These are phyloP conservation scores for Nemania serpens DNA, from an alignment of 2,329 filamentous ascomycete genomes.

Conservation along the genomic window DNA sequence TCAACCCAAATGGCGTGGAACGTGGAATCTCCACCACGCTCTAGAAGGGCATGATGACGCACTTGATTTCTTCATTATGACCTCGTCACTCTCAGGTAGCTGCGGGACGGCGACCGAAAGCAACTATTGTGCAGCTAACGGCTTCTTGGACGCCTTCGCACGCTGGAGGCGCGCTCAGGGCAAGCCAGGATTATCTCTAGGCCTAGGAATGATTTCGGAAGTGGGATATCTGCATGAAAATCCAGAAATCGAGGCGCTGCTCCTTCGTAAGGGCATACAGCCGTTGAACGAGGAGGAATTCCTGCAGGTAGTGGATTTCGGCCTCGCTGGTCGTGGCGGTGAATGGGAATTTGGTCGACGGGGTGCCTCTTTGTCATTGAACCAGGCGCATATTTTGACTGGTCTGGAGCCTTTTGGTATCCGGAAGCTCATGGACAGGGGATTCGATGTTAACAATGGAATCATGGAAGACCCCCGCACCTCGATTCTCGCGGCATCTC, in stretches of 20 bases:
- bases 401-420: conserved; percentile 28
- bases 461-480: background rate
- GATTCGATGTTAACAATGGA: background rate
- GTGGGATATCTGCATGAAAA: conserved; percentile 43
- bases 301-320: conserved; percentile 35
- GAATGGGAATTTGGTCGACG: background rate
- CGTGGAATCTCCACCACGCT: conserved; percentile 34
- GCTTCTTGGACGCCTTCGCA: conserved; percentile 37
- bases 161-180: conserved; percentile 1
- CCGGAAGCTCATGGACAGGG: background rate
- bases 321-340: background rate
- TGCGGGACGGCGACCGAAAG: conserved; percentile 41
- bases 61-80: conserved; percentile 42
- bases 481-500: background rate
- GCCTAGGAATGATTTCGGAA: conserved; percentile 43
- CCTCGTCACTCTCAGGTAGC: conserved; percentile 37
- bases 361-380: no score
- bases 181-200: conserved; percentile 27
- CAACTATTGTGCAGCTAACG: conserved; percentile 47
- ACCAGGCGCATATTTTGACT: conserved; percentile 27
- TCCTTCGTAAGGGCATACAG: conserved; percentile 32
- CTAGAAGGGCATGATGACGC: conserved; percentile 22
- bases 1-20: conserved; percentile 31
- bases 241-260: conserved; percentile 29
- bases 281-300: conserved; percentile 34